Conservation (phyloP, 1,284 basidiomycete species). For the Irpex sp. region DNA sequence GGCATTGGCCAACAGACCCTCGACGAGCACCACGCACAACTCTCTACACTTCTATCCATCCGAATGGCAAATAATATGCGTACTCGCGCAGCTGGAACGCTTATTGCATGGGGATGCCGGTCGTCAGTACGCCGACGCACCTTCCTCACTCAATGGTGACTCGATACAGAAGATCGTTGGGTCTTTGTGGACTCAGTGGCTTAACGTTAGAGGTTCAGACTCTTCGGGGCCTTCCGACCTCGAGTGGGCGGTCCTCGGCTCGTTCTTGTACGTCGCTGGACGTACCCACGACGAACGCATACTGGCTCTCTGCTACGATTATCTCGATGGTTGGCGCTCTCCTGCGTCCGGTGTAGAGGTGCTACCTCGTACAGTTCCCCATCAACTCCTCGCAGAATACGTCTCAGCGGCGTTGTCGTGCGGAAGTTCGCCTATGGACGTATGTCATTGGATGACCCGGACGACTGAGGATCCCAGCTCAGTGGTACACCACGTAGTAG, state of each 20-base stretch:
- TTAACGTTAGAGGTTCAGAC: slow-evolving; percentile 14
- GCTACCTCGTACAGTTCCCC: no score
- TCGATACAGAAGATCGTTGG: slow-evolving; percentile 29
- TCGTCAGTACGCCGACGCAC: slow-evolving; percentile 25
- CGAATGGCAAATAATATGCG: slow-evolving; percentile 27
- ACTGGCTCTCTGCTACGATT: slow-evolving; percentile 25
- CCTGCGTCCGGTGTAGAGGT: no score
- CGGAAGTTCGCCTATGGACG: neutral
- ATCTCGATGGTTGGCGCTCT: slow-evolving; percentile 5
- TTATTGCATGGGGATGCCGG: neutral
- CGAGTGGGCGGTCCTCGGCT: slow-evolving; percentile 34
- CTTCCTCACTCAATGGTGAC: neutral
- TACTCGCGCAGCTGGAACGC: slow-evolving; percentile 19
- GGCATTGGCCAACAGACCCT: neutral
- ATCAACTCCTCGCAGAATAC: slow-evolving; percentile 2
- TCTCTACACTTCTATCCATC: slow-evolving; percentile 12
- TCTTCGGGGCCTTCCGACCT: slow-evolving; percentile 23
- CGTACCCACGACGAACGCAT: slow-evolving; percentile 34
- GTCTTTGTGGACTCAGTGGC: slow-evolving; percentile 41
- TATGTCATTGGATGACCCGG: neutral
- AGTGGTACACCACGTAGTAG: neutral
- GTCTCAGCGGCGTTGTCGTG: neutral
- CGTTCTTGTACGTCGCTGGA: slow-evolving; percentile 45
- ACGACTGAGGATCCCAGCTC: neutral
- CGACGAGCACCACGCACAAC: neutral